phyloP scores from a whole-genome alignment of 1,284 basidiomycete genomes.

The Pterula multifida region DNA sequence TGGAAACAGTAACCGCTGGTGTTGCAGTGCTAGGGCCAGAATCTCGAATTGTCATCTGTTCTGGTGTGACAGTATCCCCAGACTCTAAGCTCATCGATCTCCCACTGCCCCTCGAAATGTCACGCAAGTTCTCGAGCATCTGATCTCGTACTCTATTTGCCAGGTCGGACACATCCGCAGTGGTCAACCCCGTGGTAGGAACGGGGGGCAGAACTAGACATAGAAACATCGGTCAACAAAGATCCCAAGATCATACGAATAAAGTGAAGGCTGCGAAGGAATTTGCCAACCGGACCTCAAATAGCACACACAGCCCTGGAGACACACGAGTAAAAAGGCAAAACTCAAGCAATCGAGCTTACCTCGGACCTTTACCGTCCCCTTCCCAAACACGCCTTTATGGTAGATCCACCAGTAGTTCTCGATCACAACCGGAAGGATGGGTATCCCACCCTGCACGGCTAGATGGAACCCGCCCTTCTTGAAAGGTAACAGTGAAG shows the following conservation, averaged over 20 bases:
- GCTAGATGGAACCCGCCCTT: conserved; percentile 98
- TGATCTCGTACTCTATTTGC: conserved; percentile 49
- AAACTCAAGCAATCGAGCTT: conserved; percentile 15
- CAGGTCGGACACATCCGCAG: conserved; percentile 54
- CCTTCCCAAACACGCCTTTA: conserved; percentile 67
- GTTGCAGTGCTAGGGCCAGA: neutral
- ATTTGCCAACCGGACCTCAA: neutral
- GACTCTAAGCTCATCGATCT: conserved; percentile 8
- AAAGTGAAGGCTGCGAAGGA: conserved; percentile 3
- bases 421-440: conserved; percentile 88
- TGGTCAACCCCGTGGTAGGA: conserved; percentile 54
- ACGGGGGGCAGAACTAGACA: conserved; percentile 66
- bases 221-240: conserved; percentile 5
- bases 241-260: neutral
- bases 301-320: neutral
- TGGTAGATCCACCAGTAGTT: conserved; percentile 88
- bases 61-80: neutral
- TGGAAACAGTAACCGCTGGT: neutral
- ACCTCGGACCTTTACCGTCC: conserved; percentile 78
- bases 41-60: neutral
- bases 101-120: conserved; percentile 39
- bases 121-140: conserved; percentile 61
- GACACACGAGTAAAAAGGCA: no score
- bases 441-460: conserved; percentile 77
- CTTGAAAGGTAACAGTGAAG: conserved; percentile 81